Conservation (phyloP, 2,329 filamentous ascomycete genomes). For the Fusarium humuli region DNA sequence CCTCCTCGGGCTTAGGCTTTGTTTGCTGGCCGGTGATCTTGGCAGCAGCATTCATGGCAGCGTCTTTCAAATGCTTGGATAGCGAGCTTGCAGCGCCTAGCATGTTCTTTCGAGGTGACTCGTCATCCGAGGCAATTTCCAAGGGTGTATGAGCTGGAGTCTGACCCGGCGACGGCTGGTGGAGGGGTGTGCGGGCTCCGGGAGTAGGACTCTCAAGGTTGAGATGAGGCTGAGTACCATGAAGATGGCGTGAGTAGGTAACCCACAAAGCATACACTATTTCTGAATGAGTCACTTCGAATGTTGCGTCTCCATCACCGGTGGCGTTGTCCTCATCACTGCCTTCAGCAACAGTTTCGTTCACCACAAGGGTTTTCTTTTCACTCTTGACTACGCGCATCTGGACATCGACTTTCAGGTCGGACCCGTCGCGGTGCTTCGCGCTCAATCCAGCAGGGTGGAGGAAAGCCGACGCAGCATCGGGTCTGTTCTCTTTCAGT, state of each 20-base stretch:
- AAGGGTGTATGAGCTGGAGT: conserved; percentile 67
- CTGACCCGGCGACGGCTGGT: conserved; percentile 83
- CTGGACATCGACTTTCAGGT: conserved; percentile 94
- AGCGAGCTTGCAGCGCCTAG: conserved; percentile 60
- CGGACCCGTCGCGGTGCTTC: conserved; percentile 88
- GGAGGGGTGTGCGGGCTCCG: conserved; percentile 76
- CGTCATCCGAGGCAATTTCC: conserved; percentile 66
- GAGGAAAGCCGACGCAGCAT: conserved; percentile 82
- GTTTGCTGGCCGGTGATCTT: conserved; percentile 60
- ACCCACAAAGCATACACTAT: conserved; percentile 97
- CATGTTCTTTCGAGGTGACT: conserved; percentile 57
- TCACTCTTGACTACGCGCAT: conserved; percentile 96
- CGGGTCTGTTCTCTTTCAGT: conserved; percentile 82
- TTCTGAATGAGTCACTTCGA: conserved; percentile 71
- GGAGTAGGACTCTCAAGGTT: conserved; percentile 72
- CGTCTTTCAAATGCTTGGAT: conserved; percentile 68
- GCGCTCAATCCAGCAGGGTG: conserved; percentile 87
- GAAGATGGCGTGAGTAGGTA: conserved; percentile 93
- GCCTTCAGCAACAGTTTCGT: conserved; percentile 73
- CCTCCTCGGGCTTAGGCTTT: conserved; percentile 49
- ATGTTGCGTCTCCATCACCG: conserved; percentile 54
- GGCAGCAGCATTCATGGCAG: conserved; percentile 65
- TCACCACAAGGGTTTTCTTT: conserved; percentile 69
- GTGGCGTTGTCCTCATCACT: conserved; percentile 65
- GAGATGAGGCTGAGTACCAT: conserved; percentile 73